Conservation (phyloP, 495 filamentous ascomycete genomes). For the Cercophora newfieldiana region DNA sequence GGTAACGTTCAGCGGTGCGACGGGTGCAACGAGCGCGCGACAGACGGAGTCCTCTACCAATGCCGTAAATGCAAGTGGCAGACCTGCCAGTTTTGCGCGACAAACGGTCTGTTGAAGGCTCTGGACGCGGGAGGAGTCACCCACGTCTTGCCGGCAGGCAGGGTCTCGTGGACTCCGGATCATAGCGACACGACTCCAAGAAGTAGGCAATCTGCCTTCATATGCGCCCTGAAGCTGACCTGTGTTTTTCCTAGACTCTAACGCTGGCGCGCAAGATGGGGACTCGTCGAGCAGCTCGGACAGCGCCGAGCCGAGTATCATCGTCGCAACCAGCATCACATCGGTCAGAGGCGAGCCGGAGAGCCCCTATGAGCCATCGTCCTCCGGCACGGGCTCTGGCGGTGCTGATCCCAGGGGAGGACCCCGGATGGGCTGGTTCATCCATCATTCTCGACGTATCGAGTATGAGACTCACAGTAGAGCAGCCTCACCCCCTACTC, state of each 20-base stretch:
- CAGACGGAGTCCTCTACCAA: slow-evolving; percentile 11
- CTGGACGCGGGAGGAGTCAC: not conserved
- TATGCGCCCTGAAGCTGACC: not conserved
- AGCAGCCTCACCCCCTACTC: too few relatives aligned
- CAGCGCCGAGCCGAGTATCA: too few relatives aligned
- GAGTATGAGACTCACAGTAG: too few relatives aligned
- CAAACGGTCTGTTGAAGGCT: not conserved
- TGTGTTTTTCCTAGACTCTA: not conserved
- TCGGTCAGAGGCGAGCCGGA: too few relatives aligned
- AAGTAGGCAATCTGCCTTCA: not conserved
- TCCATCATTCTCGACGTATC: too few relatives aligned
- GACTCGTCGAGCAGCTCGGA: too few relatives aligned
- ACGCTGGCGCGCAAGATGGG: too few relatives aligned
- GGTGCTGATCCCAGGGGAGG: too few relatives aligned
- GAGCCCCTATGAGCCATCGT: too few relatives aligned
- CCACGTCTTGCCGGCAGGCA: not conserved
- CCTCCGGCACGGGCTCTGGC: too few relatives aligned
- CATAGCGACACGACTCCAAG: not conserved
- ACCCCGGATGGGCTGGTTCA: too few relatives aligned
- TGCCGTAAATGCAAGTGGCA: slow-evolving; percentile 19
- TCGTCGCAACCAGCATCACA: too few relatives aligned
- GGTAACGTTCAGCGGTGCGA: slow-evolving; percentile 32
- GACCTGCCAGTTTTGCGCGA: slow-evolving; percentile 24
- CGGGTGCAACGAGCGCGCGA: slow-evolving; percentile 24
- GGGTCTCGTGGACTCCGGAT: not conserved